Conservation (phyloP, 495 filamentous ascomycete genomes). For the Daldinia childiae region DNA sequence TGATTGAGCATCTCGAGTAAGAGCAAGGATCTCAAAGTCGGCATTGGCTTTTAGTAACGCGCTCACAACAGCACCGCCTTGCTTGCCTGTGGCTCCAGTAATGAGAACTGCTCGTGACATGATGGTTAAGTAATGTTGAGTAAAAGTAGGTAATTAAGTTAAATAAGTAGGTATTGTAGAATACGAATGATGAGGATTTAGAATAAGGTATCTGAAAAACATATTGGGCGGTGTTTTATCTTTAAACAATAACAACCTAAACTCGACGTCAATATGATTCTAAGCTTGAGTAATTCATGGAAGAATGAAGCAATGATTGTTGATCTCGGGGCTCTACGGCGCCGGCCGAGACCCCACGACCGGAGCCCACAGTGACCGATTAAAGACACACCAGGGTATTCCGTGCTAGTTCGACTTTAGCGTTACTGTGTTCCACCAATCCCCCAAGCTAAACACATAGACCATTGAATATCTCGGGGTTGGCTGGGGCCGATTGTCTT, state of each 20-base stretch:
- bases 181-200: background rate
- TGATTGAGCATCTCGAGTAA: constrained; percentile 66
- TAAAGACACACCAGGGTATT: constrained; percentile 22
- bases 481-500: constrained; percentile 8
- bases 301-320: constrained; percentile 25
- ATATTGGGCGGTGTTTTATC: background rate
- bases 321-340: constrained; percentile 12
- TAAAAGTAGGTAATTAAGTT: background rate
- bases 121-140: background rate
- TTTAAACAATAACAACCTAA: background rate
- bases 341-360: constrained; percentile 11
- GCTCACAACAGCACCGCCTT: constrained; percentile 68
- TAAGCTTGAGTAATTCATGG: constrained; percentile 4
- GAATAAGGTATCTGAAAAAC: background rate
- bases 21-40: constrained; percentile 67
- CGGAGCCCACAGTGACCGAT: constrained; percentile 27
- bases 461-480: constrained; percentile 6
- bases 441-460: background rate
- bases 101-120: constrained; percentile 61
- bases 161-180: background rate
- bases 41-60: constrained; percentile 56
- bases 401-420: background rate
- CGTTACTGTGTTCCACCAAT: background rate
- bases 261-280: constrained; percentile 30
- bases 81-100: constrained; percentile 73